Evolutionary conservation across 2,329 filamentous ascomycete genomes (phyloP), one percentile per base, ranked within the genome.

Genomic region (Ceratocystis albifundus): DNA sequence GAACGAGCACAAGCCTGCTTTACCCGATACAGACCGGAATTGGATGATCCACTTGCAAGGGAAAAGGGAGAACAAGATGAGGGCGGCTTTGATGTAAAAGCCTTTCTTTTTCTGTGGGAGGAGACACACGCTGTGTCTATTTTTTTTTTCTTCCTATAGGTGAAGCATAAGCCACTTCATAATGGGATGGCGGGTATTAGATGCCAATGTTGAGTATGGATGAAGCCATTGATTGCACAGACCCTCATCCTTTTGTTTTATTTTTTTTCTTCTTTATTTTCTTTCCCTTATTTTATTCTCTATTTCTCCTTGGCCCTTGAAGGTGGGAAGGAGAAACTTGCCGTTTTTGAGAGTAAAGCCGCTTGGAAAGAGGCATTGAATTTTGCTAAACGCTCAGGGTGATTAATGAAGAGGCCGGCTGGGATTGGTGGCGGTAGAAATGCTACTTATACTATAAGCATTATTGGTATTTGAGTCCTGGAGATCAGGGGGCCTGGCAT

Each of bases 401-500:
- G 53, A 32, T 28, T 2, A 32, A 17, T 7, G 30, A 15, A 57
- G 53, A 53, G 50, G 12, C 20, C 7, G 50, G 25, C 22, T 30
- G 53, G 25, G 28, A 41, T 17, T 36, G 55, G 30, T 59, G 55
- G 22, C 22, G 48, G n/a, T 22, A n/a, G 36, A 53, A 25, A 53
- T 53, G 22, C 10, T 53, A 25, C 22, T n/a, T 59, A 32, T n/a
- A 59, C n/a, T 36, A 36, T 20, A 59, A 30, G 28, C 55, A 30
- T 36, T 59, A 59, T 36, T 36, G 28, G 30, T 59, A 36, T 59
- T 30, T 32, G 55, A 30, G 28, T 7, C 55, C 55, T 36, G 55
- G 55, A 59, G 55, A 59, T 59, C 55, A 59, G 55, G 55, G 55
- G 53, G 22, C 48, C n/a, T 53, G 48, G 48, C 48, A 53, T 15